Evolutionary conservation across 1,284 basidiomycete species (phyloP).

Genomic region (Phylloboletellus chloephorus): DNA sequence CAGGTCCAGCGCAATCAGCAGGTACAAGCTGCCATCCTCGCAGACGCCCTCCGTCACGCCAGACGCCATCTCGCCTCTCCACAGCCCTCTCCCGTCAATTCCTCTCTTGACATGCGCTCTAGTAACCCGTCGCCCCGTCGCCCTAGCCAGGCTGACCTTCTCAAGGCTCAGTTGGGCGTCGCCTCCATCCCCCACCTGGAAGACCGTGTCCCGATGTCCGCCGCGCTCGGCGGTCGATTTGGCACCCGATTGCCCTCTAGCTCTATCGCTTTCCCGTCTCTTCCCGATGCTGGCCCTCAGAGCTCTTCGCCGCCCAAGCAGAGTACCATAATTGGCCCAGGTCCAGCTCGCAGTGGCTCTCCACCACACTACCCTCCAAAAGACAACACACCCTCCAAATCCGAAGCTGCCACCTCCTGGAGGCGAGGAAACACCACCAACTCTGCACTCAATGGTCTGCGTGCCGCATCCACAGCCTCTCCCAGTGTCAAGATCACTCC

Average conservation of each 20-base stretch:
- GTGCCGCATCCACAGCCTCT: constrained; percentile 45
- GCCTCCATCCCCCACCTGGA: constrained; percentile 27
- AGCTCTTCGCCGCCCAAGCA: constrained; percentile 48
- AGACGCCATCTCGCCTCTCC: constrained; percentile 55
- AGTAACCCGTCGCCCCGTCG: constrained; percentile 55
- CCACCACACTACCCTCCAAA: constrained; percentile 36
- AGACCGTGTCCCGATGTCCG: constrained; percentile 72
- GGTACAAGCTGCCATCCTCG: constrained; percentile 45
- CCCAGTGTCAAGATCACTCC: constrained; percentile 66
- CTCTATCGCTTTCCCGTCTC: constrained; percentile 39
- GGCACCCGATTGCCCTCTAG: constrained; percentile 50
- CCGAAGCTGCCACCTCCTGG: constrained; percentile 71
- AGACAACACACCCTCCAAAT: constrained; percentile 53
- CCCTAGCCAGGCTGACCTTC: constrained; percentile 57
- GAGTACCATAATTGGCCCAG: constrained; percentile 67
- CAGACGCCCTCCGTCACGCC: constrained; percentile 59
- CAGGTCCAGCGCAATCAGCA: constrained; percentile 37
- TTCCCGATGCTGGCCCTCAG: constrained; percentile 37
- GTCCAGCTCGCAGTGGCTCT: constrained; percentile 56
- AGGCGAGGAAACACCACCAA: constrained; percentile 64
- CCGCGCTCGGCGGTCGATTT: constrained; percentile 68
- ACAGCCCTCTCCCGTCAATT: constrained; percentile 60
- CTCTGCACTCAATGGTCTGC: constrained; percentile 63
- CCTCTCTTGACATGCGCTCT: constrained; percentile 57
- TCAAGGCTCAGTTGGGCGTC: constrained; percentile 53